A percentile compares a stretch with the other conserved stretches of the same genome.
These are phyloP conservation scores for Croton setiger DNA, from an alignment of 441 rosid species.

Conservation along the genomic window DNA sequence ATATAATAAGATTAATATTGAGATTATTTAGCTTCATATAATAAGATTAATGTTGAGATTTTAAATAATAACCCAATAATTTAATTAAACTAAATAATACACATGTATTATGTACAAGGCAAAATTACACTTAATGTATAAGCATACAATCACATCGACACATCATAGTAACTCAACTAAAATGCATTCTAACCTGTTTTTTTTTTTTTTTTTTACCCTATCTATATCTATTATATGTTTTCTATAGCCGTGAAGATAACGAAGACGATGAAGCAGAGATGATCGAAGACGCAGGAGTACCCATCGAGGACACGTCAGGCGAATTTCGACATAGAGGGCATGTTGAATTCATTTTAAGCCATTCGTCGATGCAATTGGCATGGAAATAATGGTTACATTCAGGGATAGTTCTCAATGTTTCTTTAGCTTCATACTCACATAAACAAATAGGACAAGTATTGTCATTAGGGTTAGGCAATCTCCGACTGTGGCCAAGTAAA, in stretches of 20 bases:
- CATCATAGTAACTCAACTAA: neutral
- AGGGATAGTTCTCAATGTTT: constrained; percentile 66
- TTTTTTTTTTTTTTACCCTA: neutral
- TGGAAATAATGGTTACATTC: constrained; percentile 81
- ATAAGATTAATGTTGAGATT: no score
- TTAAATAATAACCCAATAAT: no score
- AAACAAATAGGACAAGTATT: constrained; percentile 65
- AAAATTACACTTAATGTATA: neutral
- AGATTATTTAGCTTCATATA: no score
- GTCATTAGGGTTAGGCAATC: constrained; percentile 59
- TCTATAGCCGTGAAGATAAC: neutral
- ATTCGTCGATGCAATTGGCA: constrained; percentile 61
- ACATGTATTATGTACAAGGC: neutral
- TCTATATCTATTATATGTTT: no score
- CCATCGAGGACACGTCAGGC: constrained; percentile 27
- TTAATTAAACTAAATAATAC: no score
- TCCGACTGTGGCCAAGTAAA: constrained; percentile 53
- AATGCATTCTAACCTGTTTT: neutral
- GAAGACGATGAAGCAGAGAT: constrained; percentile 28
- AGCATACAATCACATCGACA: neutral
- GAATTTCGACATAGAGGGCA: constrained; percentile 79
- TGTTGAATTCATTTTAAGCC: constrained; percentile 65
- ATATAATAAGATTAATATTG: no score
- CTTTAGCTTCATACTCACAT: constrained; percentile 58
- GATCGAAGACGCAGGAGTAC: constrained; percentile 24